Base-by-base conservation (phyloP, 139 green algal genomes). In the Chlorella ohadii region DNA sequence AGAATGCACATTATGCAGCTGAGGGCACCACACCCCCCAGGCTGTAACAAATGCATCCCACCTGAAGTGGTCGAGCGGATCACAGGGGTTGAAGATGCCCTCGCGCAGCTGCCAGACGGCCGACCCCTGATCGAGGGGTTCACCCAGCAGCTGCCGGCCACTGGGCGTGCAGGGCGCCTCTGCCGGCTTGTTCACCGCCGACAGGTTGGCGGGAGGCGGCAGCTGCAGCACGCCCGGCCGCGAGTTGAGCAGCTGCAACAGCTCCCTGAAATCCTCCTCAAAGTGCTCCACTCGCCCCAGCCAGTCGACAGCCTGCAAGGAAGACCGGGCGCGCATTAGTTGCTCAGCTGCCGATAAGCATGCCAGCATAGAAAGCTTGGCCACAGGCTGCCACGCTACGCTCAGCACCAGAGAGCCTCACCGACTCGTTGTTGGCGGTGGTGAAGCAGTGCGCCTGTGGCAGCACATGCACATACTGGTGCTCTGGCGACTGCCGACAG, bases 381-480 rank as follows among this genome's bases (percentile, higher is more conserved):
- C 11, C 11, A 55, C 44, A 55, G 6, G 44, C 44, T 55, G 44
- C 44, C 11, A 6, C 6, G 11, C 44, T 16, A 55, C 11, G 7
- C 6, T 11, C 44, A 55, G 44, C 11, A 11, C 6, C 6, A 55
- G 6, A 55, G 11, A 59, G 51, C 7, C 51, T 59, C 51, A 59
- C 51, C 64, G 64, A 25, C 15, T 34, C 15, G 15, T 34, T 34
- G 28, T 39, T 27, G 12, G 34, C 64, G 0, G 64, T 71, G 17
- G 64, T 71, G 15, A 71, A 34, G 31, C 64, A 71, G 64, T 71
- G 64, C 64, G 64, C 64, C 64, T 71, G 64, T 4, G 64, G 64
- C 64, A 20, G 15, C 12, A 34, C 64, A 27, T 71, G 64, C 64
- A 39, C 64, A 27, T 71, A 71, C 16, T 71, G 64, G 31, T 71